Percentiles rank a stretch among this genome's conserved stretches.
phyloP scores from a whole-genome alignment of 2,329 filamentous ascomycete genomes.

The Penicillium sp. region DNA sequence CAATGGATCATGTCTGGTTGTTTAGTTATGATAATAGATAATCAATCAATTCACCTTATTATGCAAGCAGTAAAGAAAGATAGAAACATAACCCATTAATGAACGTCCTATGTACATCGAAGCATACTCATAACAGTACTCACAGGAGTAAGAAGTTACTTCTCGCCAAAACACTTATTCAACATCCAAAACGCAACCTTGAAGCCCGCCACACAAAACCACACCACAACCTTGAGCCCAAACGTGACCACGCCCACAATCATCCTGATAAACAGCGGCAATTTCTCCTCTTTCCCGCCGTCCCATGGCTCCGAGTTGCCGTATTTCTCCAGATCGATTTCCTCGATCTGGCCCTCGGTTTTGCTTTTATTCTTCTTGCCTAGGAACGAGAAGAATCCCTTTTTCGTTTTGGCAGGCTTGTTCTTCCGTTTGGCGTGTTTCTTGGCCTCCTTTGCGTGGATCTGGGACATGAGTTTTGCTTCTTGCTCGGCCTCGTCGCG shows the following conservation, averaged over 20 bases:
- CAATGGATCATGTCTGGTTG: too few species aligned
- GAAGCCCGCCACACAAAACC: constrained; percentile 33
- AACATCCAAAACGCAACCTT: constrained; percentile 39
- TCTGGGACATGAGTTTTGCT: constrained; percentile 31
- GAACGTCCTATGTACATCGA: too few species aligned
- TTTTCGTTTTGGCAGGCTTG: constrained; percentile 6
- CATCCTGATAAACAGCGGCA: constrained; percentile 34
- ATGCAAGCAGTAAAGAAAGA: neutral
- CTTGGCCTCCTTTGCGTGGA: constrained; percentile 22
- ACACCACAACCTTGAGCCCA: constrained; percentile 36
- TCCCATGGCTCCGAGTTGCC: constrained; percentile 36
- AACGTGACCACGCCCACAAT: constrained; percentile 36
- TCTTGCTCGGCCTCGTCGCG: constrained; percentile 40
- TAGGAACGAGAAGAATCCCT: constrained; percentile 7
- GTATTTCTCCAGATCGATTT: constrained; percentile 45
- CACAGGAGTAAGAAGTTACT: constrained; percentile 28
- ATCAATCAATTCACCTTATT: too few species aligned
- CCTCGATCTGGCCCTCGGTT: constrained; percentile 30
- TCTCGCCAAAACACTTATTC: constrained; percentile 38
- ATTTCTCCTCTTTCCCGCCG: constrained; percentile 34
- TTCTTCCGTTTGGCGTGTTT: constrained; percentile 16
- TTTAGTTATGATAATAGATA: neutral
- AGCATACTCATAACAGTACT: neutral
- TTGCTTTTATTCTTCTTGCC: constrained; percentile 4
- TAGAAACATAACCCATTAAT: too few species aligned